These are phyloP conservation scores for Astragalus membranaceus DNA, from an alignment of 306 rosid species.

Conservation along the genomic window DNA sequence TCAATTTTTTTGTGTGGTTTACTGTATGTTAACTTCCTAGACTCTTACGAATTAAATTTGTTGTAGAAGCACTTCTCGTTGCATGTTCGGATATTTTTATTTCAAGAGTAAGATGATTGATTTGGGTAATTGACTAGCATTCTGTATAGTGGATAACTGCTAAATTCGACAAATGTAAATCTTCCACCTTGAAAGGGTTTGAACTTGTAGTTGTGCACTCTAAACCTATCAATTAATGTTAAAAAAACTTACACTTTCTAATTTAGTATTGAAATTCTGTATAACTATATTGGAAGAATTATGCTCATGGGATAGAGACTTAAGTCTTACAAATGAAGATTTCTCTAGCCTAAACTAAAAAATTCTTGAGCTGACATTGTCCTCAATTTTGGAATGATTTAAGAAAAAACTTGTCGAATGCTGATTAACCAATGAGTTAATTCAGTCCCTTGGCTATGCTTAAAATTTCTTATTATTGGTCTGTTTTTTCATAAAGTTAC, in stretches of 20 bases:
- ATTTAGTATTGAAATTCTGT: not conserved
- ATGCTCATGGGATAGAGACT: not conserved
- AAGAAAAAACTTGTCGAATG: not conserved
- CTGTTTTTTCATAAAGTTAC: not conserved
- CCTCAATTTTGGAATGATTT: not conserved
- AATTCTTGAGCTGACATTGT: not conserved
- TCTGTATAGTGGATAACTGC: not conserved
- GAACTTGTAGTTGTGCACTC: not conserved
- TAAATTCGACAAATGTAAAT: not conserved
- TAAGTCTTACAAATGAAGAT: not conserved
- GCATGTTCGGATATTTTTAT: slow-evolving; percentile 2
- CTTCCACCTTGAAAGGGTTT: not conserved
- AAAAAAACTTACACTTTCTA: not conserved
- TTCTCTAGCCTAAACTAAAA: not conserved
- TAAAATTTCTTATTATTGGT: not conserved
- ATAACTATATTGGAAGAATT: not conserved
- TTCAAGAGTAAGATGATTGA: not conserved
- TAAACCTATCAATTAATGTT: not conserved
- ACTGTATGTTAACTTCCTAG: not conserved
- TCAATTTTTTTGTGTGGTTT: not conserved
- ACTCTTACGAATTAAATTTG: not conserved
- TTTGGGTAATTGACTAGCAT: not conserved
- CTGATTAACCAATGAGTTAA: not conserved
- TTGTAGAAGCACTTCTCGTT: not conserved
- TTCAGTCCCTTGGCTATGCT: not conserved